A percentile compares a stretch with the other conserved stretches of the same genome.
These are phyloP conservation scores for Paraurostyla sp. DNA, from an alignment of 73 alveolate species.

Conservation along the genomic window DNA sequence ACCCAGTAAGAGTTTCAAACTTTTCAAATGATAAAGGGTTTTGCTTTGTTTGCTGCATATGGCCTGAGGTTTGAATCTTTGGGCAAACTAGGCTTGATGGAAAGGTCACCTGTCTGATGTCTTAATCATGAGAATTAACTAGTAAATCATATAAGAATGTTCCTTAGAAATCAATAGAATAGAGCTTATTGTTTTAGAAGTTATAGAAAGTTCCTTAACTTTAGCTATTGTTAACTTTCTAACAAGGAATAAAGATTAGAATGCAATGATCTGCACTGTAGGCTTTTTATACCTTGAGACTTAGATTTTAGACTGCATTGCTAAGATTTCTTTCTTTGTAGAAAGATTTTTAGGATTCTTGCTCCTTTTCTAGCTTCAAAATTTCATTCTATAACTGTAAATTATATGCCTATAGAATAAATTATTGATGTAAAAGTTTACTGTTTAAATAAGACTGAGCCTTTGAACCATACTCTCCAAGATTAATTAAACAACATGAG, in stretches of 20 bases:
- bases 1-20: conserved; percentile 9
- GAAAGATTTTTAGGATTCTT: not conserved
- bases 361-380: not conserved
- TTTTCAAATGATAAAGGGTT: too few relatives aligned
- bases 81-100: conserved; percentile 3
- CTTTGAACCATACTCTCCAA: conserved; percentile 12
- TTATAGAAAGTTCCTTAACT: conserved; percentile 8
- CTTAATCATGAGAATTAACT: not conserved
- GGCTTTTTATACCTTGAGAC: not conserved
- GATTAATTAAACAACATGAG: conserved; percentile 9
- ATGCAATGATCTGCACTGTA: conserved; percentile 19
- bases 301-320: not conserved
- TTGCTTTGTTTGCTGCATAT: not conserved
- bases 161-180: conserved; percentile 22
- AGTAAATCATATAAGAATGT: not conserved
- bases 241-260: not conserved
- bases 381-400: not conserved
- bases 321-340: not conserved
- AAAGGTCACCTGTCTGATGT: conserved; percentile 24
- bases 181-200: not conserved
- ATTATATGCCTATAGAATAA: not conserved
- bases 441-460: not conserved
- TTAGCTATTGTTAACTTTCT: not conserved
- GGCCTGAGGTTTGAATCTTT: not conserved
- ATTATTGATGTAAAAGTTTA: not conserved